Evolutionary conservation across 345 rosid genomes (phyloP).

Genomic region (Sapria himalayana): DNA sequence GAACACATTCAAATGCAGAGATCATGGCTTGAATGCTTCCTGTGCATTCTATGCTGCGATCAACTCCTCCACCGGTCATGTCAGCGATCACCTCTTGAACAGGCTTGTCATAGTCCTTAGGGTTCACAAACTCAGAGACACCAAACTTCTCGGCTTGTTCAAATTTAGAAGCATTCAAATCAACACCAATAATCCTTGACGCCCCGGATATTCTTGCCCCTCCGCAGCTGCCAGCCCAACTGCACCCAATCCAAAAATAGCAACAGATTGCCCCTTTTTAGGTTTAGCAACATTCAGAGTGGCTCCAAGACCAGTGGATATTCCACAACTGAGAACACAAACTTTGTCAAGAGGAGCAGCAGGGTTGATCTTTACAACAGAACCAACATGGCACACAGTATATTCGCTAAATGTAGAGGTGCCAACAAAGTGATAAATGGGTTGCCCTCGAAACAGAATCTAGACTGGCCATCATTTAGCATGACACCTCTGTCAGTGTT

Average conservation of each 20-base stretch:
- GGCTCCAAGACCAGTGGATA: constrained; percentile 28
- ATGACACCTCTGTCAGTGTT: constrained; percentile 18
- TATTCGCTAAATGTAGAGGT: constrained; percentile 24
- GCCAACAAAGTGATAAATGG: constrained; percentile 19
- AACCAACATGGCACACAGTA: constrained; percentile 21
- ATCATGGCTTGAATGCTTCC: constrained; percentile 57
- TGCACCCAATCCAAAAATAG: constrained; percentile 22
- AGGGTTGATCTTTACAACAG: constrained; percentile 28
- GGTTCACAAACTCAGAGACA: constrained; percentile 18
- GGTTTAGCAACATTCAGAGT: constrained; percentile 25
- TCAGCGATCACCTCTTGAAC: constrained; percentile 15
- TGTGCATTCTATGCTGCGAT: constrained; percentile 61
- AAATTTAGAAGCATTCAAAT: constrained; percentile 15
- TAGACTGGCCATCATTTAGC: constrained; percentile 15
- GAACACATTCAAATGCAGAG: constrained; percentile 77
- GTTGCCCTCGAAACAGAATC: constrained; percentile 20
- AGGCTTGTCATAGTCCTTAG: constrained; percentile 16
- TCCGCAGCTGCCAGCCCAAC: constrained; percentile 29
- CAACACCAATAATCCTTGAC: constrained; percentile 24
- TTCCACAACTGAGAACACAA: constrained; percentile 25
- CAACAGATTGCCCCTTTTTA: constrained; percentile 14
- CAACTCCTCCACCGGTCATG: constrained; percentile 42
- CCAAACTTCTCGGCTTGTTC: constrained; percentile 25
- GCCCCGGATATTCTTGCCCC: constrained; percentile 27
- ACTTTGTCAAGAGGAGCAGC: constrained; percentile 28